Conservation (phyloP, 441 rosid genomes). For the Codiaeum variegatum region DNA sequence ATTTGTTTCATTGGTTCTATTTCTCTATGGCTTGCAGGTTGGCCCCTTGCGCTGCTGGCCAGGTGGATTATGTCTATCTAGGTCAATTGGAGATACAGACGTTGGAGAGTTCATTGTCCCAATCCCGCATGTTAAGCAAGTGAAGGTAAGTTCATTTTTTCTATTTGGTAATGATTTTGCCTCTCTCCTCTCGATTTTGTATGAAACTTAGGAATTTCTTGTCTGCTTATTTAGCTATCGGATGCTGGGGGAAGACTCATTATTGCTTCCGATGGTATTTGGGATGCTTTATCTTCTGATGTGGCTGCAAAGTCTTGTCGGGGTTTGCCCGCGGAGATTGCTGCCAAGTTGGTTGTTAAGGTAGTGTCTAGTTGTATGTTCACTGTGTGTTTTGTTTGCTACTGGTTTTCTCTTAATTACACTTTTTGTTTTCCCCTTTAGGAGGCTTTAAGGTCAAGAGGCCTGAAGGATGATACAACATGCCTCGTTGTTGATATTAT, state of each 20-base stretch:
- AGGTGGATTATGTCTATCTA: conserved; percentile 95
- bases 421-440: conserved; percentile 27
- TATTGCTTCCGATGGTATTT: conserved; percentile 97
- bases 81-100: conserved; percentile 96
- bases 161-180: background rate
- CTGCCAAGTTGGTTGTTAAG: conserved; percentile 95
- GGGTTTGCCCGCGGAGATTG: conserved; percentile 90
- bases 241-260: conserved; percentile 90
- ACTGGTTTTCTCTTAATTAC: conserved; percentile 7
- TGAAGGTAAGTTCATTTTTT: conserved; percentile 48
- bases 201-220: conserved; percentile 9
- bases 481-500: conserved; percentile 97
- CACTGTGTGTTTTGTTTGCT: background rate
- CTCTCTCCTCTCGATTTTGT: background rate
- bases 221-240: conserved; percentile 52
- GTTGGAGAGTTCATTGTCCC: conserved; percentile 96
- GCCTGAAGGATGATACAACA: conserved; percentile 97
- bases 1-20: conserved; percentile 15
- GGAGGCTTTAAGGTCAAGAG: conserved; percentile 97
- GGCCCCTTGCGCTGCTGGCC: conserved; percentile 99
- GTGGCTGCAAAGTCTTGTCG: conserved; percentile 89
- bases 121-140: conserved; percentile 95
- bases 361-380: conserved; percentile 32
- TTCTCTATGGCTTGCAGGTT: conserved; percentile 42
- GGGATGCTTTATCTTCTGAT: conserved; percentile 93